Evolutionary conservation across 768 basidiomycete genomes (phyloP).

Genomic region (Vararia minispora): DNA sequence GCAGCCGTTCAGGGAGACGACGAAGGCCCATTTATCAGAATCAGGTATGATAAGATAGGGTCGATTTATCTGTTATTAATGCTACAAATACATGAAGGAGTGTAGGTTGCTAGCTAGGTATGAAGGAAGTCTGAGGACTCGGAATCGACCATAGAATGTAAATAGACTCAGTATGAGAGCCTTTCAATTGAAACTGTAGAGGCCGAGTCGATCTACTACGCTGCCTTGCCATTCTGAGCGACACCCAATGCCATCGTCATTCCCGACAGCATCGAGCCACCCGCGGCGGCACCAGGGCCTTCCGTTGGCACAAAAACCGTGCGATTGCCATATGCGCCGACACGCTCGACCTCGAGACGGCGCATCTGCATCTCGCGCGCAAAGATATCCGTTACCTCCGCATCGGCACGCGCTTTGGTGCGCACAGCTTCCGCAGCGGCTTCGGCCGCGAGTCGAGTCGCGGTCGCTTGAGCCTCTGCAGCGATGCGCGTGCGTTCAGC

Average conservation of each 20-base stretch:
- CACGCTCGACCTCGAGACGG: constrained; percentile 49
- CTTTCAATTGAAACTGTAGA: no score
- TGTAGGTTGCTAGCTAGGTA: no score
- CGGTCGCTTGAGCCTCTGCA: constrained; percentile 69
- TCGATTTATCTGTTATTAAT: no score
- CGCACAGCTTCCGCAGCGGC: constrained; percentile 64
- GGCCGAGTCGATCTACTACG: no score
- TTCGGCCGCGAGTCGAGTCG: constrained; percentile 61
- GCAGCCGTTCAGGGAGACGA: no score
- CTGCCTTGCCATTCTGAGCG: no score
- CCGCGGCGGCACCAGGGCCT: constrained; percentile 44
- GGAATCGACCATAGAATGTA: no score
- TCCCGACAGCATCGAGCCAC: constrained; percentile 51
- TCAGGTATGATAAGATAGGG: no score
- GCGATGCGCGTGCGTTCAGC: constrained; percentile 58
- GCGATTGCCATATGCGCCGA: constrained; percentile 57
- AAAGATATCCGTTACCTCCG: constrained; percentile 47
- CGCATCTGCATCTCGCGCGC: constrained; percentile 70
- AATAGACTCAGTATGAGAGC: no score
- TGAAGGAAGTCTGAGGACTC: no score
- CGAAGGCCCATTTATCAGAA: no score
- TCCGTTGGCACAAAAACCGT: constrained; percentile 65
- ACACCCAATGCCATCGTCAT: constrained; percentile 69
- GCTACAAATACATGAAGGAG: no score
- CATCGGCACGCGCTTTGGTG: constrained; percentile 54